A percentile compares a stretch with the other conserved stretches of the same genome.
Conservation (phyloP, 768 basidiomycete genomes). For the Pisolithus tinctorius region DNA sequence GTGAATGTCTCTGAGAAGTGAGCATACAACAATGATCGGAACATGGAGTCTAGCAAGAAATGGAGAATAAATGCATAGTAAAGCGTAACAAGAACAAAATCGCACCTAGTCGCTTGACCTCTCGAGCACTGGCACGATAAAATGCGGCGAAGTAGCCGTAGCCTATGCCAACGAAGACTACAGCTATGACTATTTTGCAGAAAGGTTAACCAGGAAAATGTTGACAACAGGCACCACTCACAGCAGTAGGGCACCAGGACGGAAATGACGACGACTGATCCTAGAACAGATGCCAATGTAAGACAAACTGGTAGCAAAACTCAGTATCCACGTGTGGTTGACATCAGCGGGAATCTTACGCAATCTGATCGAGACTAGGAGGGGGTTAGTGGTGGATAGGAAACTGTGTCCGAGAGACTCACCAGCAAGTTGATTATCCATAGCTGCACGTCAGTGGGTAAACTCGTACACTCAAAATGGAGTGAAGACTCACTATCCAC, state of each 20-base stretch:
- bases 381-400: not conserved
- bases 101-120: constrained; percentile 53
- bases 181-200: constrained; percentile 41
- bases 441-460: constrained; percentile 14
- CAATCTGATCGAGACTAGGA: constrained; percentile 48
- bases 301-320: constrained; percentile 33
- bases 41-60: constrained; percentile 46
- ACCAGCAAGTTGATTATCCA: constrained; percentile 57
- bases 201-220: not conserved
- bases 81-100: too few species aligned
- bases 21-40: constrained; percentile 69
- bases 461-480: not conserved
- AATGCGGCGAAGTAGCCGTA: constrained; percentile 63
- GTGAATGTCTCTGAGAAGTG: constrained; percentile 75
- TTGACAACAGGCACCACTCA: constrained; percentile 22
- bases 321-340: too few species aligned
- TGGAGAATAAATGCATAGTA: not conserved
- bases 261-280: constrained; percentile 50
- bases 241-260: constrained; percentile 58
- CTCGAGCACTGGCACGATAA: constrained; percentile 66
- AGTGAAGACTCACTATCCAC: constrained; percentile 44
- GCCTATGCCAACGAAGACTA: constrained; percentile 44
- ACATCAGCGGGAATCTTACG: constrained; percentile 23
- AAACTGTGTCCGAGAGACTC: constrained; percentile 9
- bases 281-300: constrained; percentile 44